Evolutionary conservation across 2,329 filamentous ascomycete genomes (phyloP), one percentile per base, ranked within the genome.

Genomic region (Fusarium sp.): DNA sequence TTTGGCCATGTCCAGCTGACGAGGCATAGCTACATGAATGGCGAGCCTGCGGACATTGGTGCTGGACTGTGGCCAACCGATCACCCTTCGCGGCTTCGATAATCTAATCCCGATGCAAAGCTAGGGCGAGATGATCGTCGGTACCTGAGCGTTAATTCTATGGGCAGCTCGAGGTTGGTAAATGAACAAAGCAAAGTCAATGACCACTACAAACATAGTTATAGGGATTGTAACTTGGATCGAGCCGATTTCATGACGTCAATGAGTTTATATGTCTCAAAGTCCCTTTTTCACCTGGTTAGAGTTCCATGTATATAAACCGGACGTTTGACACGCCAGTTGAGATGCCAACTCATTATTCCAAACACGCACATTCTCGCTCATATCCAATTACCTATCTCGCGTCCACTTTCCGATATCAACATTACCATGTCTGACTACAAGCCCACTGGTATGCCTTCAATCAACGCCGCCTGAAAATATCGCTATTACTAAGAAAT

Each of bases 381-480:
- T 6, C n/a, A 53, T 2, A 21, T 41, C 4, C 7, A 31, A 41
- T 7, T 9, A 9, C 10, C 10, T 29, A 13, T 17, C 9, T 17
- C 9, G 10, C 17, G 8, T 25, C 23, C 17, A 9, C 23, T 23
- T 35, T 4, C 19, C 29, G 41, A 51, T 8, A 23, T 43, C 15
- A 14, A 27, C 19, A 19, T 42, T 27, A 59, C 14, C 47, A 59
- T 59, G 56, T 59, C 56, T 59, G 56, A 59, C 36, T 59, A 59
- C 36, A 59, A 59, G 56, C 56, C 56, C 27, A 59, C 56, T 59
- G 56, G 56, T 59, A 59, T 42, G 15, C 11, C n/a, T 3, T 9
- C 14, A 17, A 4, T 11, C 2, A 2, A 6, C 2, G 2, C 3
- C 1, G 0, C 2, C 1, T 7, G 27, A 14, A 4, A 3, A 5